Evolutionary conservation across 2,329 filamentous ascomycete species (phyloP), one percentile per base, ranked within the genome.

Genomic region (Berkeleyomyces basicola): DNA sequence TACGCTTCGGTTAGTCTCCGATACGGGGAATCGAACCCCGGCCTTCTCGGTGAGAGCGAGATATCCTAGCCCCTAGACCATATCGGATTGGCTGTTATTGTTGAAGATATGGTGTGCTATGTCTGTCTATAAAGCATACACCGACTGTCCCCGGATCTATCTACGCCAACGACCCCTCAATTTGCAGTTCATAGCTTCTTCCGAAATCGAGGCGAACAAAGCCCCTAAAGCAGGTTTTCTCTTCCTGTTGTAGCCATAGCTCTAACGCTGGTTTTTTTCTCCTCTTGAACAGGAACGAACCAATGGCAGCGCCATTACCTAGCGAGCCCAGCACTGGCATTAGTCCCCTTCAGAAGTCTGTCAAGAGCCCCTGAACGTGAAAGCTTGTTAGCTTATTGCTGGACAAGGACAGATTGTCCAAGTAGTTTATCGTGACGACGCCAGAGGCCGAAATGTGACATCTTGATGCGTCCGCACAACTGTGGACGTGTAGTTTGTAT

Each of bases 1-100:
- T 23, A 23, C 1, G 23, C 23, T 2, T 23, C 23, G 23, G 23
- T 46, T 10, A 46, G 6, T n/a, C 63, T 67, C 66, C 66, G 66
- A 63, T 65, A 66, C 66, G 61, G 66, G 66, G 66, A 67, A 67
- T 67, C 64, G 66, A 67, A 67, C 66, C 66, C 66, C 61, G 66
- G 66, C 64, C 66, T 66, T 59, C 64, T 63, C 66, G 66, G 66
- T 66, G 46, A 61, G 46, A 55, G 59, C 59, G 46, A 61, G 44
- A 55, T 62, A 58, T 33, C 61, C 43, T 58, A 42, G 43, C 51
- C 61, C 51, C 61, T 62, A 62, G 53, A 62, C 53, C 42, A 58
- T 62, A 62, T 62, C 61, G 61, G 61, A 62, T 37, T n/a, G 37
- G 49, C 49, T 55, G 33, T 55, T 37, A 7, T 37, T 55, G 4